Evolutionary conservation across 23 red algal genomes (phyloP).

Genomic region (Cyanidium caldarium): DNA sequence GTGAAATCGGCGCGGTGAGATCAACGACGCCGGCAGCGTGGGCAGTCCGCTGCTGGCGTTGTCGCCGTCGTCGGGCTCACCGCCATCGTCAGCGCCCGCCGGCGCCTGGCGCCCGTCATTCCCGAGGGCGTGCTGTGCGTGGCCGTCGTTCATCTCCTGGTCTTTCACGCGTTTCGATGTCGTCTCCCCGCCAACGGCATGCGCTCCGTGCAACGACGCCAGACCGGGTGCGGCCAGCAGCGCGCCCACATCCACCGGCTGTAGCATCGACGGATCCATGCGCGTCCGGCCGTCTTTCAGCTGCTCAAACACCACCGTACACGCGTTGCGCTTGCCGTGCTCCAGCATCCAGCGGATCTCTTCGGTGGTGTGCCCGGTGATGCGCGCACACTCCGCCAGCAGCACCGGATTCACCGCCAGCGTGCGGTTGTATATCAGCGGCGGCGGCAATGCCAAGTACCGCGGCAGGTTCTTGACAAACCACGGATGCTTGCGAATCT

Average conservation of each 20-base stretch:
- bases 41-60: not conserved
- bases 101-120: not conserved
- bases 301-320: constrained; percentile 72
- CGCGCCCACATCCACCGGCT: not conserved
- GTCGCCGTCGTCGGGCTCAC: not conserved
- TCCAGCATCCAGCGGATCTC: constrained; percentile 33
- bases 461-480: constrained; percentile 76
- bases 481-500: constrained; percentile 85
- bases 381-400: constrained; percentile 26
- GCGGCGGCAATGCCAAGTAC: constrained; percentile 46
- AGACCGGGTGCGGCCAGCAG: not conserved
- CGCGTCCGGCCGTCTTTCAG: constrained; percentile 55
- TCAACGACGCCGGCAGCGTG: not conserved
- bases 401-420: constrained; percentile 41
- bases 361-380: constrained; percentile 44
- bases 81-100: not conserved
- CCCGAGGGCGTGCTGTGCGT: too few relatives aligned
- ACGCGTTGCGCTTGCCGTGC: constrained; percentile 60
- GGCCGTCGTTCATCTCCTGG: not conserved
- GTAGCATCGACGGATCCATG: constrained; percentile 43
- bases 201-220: too few relatives aligned
- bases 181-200: not conserved
- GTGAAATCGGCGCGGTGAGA: not conserved
- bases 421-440: constrained; percentile 13
- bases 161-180: not conserved